phyloP scores from a whole-genome alignment of 1,139 yeast species.

The Scheffersomyces stambukii region DNA sequence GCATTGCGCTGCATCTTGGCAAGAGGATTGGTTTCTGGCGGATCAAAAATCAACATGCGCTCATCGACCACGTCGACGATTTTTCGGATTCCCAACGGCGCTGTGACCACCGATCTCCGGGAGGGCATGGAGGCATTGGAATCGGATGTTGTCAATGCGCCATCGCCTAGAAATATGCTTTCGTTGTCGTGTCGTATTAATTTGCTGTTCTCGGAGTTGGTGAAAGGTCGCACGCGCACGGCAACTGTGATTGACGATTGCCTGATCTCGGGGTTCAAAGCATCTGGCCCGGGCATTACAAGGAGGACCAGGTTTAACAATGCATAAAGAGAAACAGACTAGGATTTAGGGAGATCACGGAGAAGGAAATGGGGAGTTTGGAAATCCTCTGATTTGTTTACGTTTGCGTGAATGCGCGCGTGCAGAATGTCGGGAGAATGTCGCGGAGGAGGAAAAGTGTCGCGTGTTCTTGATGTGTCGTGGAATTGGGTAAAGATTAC shows the following conservation, averaged over 20 bases:
- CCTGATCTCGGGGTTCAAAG: constrained; percentile 20
- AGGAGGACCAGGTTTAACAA: background rate
- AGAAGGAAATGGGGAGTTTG: too few species aligned
- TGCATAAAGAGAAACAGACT: background rate
- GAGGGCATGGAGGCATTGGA: constrained; percentile 4
- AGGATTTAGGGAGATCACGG: too few species aligned
- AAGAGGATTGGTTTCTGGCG: constrained; percentile 71
- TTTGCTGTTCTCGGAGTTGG: constrained; percentile 49
- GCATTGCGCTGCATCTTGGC: constrained; percentile 57
- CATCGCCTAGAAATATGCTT: constrained; percentile 53
- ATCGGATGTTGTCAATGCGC: constrained; percentile 32
- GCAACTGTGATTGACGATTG: constrained; percentile 75
- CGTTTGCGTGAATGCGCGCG: too few species aligned
- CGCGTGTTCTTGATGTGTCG: too few species aligned
- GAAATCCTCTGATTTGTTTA: too few species aligned
- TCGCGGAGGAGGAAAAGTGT: too few species aligned
- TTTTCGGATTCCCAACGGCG: constrained; percentile 59
- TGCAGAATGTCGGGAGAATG: too few species aligned
- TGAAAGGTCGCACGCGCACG: constrained; percentile 84
- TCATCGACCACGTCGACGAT: constrained; percentile 84
- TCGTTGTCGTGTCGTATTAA: constrained; percentile 34
- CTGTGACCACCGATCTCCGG: constrained; percentile 6
- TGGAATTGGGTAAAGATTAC: too few species aligned
- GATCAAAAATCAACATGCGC: constrained; percentile 85
- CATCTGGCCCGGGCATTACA: too few species aligned